Percentiles rank a stretch among this genome's conserved stretches.
Evolutionary conservation across 1,139 yeast genomes (phyloP).

Genomic region (Scheffersomyces illinoinensis): DNA sequence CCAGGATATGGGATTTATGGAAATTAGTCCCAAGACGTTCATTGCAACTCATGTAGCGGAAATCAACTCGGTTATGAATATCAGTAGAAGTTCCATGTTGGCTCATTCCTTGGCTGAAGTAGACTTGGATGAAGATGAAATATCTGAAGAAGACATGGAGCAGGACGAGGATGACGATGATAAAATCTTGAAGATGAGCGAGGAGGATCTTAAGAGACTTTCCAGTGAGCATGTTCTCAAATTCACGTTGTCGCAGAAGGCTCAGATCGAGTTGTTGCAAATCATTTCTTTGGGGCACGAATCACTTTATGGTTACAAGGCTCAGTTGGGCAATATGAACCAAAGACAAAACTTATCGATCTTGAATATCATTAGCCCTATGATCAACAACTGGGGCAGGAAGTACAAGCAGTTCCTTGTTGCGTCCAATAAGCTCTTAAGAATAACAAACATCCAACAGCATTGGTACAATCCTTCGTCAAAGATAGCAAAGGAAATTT

Average conservation of each 20-base stretch:
- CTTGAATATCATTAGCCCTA: conserved; percentile 70
- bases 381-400: conserved; percentile 75
- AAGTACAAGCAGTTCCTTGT: conserved; percentile 58
- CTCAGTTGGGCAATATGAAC: conserved; percentile 52
- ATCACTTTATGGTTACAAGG: conserved; percentile 69
- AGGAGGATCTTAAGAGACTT: conserved; percentile 35
- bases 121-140: conserved; percentile 49
- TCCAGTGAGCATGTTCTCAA: conserved; percentile 27
- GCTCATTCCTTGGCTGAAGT: conserved; percentile 66
- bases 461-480: conserved; percentile 38
- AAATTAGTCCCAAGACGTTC: conserved; percentile 69
- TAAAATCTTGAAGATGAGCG: conserved; percentile 34
- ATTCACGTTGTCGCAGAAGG: conserved; percentile 69
- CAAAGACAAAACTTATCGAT: conserved; percentile 73
- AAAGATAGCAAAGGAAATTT: conserved; percentile 39
- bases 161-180: conserved; percentile 26
- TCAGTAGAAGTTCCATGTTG: conserved; percentile 68
- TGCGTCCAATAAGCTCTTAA: conserved; percentile 39
- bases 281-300: conserved; percentile 84
- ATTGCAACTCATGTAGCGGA: conserved; percentile 86
- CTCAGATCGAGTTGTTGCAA: conserved; percentile 75
- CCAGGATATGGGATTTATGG: conserved; percentile 82
- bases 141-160: conserved; percentile 33
- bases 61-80: conserved; percentile 70
- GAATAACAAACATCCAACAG: conserved; percentile 28